Base-by-base conservation (phyloP, 371 early-diverging fungal genomes). In the Smittium culicis region DNA sequence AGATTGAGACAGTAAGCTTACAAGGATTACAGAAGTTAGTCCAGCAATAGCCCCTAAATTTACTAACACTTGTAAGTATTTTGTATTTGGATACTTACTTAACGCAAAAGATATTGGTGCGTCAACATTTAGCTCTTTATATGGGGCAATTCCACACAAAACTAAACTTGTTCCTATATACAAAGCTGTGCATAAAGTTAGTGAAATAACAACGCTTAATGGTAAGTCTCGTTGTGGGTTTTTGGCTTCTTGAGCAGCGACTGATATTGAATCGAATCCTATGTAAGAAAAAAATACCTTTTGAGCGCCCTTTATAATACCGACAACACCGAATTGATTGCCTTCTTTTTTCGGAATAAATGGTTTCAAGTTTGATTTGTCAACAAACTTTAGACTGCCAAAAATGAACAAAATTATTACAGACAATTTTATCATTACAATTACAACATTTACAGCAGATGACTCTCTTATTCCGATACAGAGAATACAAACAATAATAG, bases 251-350 rank as follows among this genome's bases (percentile, higher is more conserved):
- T 88, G 85, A 1, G 93, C 86, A 24, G 85, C 83, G 0, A 90
- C 89, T 0, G 90, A 84, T n/a, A 91, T 85, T 34, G 89, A 81
- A 72, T 91, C 93, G 74, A 90, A 91, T 34, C 92, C 91, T 72
- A 88, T 85, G 69, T 87, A 90, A n/a, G 89, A 84, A 71, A 91
- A 92, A 89, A n/a, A n/a, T n/a, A n/a, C n/a, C n/a, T n/a, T n/a
- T n/a, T n/a, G n/a, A n/a, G n/a, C n/a, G n/a, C n/a, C 88, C 5
- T 84, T 77, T 65, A 88, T 80, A n/a, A 91, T 70, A 29, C 90
- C 92, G 1, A 69, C 77, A 70, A 74, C 76, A 54, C 89, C 89
- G 77, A 79, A 86, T 61, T 65, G 25, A 25, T 61, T 61, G 66
- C 61, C 63, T 61, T 65, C 61, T n/a, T 60, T 25, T 60, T 65